phyloP scores from a whole-genome alignment of 1,284 basidiomycete species.

The Ustanciosporium gigantosporum region DNA sequence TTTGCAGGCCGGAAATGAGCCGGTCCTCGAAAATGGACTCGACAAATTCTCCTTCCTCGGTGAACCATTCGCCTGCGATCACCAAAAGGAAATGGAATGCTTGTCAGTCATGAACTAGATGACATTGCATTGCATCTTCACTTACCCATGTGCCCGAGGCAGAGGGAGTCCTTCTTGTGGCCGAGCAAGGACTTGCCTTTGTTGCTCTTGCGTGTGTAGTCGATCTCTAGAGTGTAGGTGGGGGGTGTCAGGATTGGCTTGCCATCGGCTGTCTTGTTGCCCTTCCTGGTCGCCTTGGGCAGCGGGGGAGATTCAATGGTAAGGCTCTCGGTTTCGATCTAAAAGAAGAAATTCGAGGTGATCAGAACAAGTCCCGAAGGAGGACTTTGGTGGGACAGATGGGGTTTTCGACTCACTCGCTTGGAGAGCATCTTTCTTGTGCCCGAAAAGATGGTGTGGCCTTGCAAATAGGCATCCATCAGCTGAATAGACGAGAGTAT shows the following conservation, averaged over 20 bases:
- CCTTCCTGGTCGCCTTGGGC: conserved; percentile 26
- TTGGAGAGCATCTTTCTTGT: conserved; percentile 42
- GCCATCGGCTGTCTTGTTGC: conserved; percentile 16
- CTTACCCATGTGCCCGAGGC: conserved; percentile 53
- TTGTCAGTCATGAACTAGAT: not conserved
- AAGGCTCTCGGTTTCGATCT: conserved; percentile 49
- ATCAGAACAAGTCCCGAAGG: not conserved
- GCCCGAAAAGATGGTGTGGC: conserved; percentile 50
- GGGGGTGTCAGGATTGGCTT: conserved; percentile 46
- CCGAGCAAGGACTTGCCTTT: conserved; percentile 33
- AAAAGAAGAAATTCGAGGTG: not conserved
- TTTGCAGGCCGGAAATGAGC: conserved; percentile 42
- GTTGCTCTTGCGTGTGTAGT: conserved; percentile 43
- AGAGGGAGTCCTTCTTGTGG: conserved; percentile 27
- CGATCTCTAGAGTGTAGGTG: conserved; percentile 42
- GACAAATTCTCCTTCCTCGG: conserved; percentile 55
- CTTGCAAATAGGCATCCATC: conserved; percentile 42
- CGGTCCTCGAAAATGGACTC: conserved; percentile 46
- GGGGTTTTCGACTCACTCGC: too few species aligned
- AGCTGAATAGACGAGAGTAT: conserved; percentile 31
- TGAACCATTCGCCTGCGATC: conserved; percentile 60
- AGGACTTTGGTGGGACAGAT: too few species aligned
- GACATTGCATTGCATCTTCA: not conserved
- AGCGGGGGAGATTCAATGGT: conserved; percentile 39
- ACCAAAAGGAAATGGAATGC: not conserved